Percentiles rank a stretch among this genome's conserved stretches.
Evolutionary conservation across 768 basidiomycete species (phyloP).

Genomic region (Saitozyma podzolica): DNA sequence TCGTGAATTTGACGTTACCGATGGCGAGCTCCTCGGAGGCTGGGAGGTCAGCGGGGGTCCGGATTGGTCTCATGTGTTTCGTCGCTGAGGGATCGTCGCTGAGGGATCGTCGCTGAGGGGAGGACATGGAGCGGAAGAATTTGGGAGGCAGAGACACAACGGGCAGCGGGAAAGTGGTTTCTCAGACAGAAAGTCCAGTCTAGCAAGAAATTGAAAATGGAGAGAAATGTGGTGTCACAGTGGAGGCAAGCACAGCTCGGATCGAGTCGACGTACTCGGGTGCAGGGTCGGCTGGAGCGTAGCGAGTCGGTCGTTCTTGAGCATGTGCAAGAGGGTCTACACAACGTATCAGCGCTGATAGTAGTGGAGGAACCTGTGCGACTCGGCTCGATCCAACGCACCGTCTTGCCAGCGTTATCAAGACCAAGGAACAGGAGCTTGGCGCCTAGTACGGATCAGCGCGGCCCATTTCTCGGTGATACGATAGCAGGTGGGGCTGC

Average conservation of each 20-base stretch:
- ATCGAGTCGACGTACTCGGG: constrained; percentile 69
- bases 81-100: too few relatives aligned
- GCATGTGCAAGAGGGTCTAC: constrained; percentile 95
- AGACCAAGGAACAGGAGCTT: constrained; percentile 99
- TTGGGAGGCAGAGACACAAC: too few relatives aligned
- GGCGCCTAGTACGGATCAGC: constrained; percentile 56
- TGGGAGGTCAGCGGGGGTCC: constrained; percentile 48
- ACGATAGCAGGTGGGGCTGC: too few relatives aligned
- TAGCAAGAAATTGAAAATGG: background rate
- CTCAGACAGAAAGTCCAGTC: background rate
- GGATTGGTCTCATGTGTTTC: background rate
- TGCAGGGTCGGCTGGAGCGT: constrained; percentile 97
- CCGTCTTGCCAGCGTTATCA: constrained; percentile 99
- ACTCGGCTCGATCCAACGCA: constrained; percentile 53
- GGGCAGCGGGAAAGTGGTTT: too few relatives aligned
- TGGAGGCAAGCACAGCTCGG: background rate
- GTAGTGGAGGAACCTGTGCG: background rate
- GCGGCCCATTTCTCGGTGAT: too few relatives aligned
- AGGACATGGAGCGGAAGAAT: too few relatives aligned
- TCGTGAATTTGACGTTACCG: constrained; percentile 98
- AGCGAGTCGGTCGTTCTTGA: constrained; percentile 97
- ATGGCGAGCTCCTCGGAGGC: constrained; percentile 98
- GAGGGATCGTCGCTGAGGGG: too few relatives aligned
- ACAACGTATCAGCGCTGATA: constrained; percentile 5
- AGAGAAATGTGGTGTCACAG: too few relatives aligned